Evolutionary conservation across 192 early-diverging fungal species (phyloP).

Genomic region (Funneliformis geosporum): DNA sequence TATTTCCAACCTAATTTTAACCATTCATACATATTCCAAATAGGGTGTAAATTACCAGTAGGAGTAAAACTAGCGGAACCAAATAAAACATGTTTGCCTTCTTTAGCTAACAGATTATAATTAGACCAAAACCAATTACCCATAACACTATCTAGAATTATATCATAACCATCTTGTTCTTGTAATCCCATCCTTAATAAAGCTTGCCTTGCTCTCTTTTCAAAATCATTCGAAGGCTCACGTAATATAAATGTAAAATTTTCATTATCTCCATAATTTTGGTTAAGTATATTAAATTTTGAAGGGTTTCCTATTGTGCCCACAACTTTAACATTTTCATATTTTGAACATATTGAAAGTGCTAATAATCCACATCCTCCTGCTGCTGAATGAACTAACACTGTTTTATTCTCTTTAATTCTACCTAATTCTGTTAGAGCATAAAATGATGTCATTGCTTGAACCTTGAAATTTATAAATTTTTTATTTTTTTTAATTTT

Average conservation of each 20-base stretch:
- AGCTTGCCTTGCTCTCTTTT: slow-evolving; percentile 13
- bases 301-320: slow-evolving; percentile 20
- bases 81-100: slow-evolving; percentile 10
- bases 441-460: slow-evolving; percentile 31
- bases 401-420: background rate
- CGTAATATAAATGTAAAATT: slow-evolving; percentile 32
- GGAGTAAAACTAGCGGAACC: slow-evolving; percentile 30
- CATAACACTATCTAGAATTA: slow-evolving; percentile 33
- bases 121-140: slow-evolving; percentile 32
- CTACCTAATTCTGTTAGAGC: slow-evolving; percentile 17
- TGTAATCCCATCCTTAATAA: background rate
- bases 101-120: slow-evolving; percentile 20
- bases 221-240: slow-evolving; percentile 17
- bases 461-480: slow-evolving; percentile 4
- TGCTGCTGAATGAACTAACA: slow-evolving; percentile 30
- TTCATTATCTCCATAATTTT: slow-evolving; percentile 16
- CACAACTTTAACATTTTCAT: slow-evolving; percentile 23
- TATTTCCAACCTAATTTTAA: slow-evolving; percentile 29
- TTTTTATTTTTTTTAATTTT: background rate
- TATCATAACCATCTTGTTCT: slow-evolving; percentile 13
- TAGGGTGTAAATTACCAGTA: slow-evolving; percentile 27
- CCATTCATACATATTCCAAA: slow-evolving; percentile 29
- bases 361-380: slow-evolving; percentile 13
- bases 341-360: slow-evolving; percentile 19
- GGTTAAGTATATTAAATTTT: slow-evolving; percentile 26